phyloP scores from a whole-genome alignment of 768 basidiomycete genomes.

The Glaciozyma antarctica region DNA sequence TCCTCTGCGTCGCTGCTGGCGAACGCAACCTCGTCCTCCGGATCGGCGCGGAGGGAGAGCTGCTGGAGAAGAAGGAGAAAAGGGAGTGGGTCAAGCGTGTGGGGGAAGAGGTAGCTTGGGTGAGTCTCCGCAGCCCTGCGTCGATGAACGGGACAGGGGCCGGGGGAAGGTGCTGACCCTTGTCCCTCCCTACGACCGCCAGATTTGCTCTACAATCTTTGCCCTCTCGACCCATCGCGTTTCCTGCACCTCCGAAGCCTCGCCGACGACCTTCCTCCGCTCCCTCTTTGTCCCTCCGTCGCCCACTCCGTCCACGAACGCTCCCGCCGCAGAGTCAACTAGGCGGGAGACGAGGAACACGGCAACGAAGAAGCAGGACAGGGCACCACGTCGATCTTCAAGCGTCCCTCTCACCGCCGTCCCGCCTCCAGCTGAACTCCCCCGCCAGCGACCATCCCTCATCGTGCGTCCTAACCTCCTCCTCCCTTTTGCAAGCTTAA shows the following conservation, averaged over 20 bases:
- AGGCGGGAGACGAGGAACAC: not conserved
- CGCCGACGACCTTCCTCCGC: not conserved
- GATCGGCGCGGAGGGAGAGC: not conserved
- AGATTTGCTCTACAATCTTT: constrained; percentile 6
- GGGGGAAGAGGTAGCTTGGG: constrained; percentile 1
- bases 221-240: constrained; percentile 1
- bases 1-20: not conserved
- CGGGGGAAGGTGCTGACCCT: not conserved
- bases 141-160: not conserved
- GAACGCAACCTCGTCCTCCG: constrained; percentile 3
- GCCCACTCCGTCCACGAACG: not conserved
- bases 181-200: not conserved
- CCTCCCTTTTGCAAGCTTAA: not conserved
- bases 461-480: not conserved
- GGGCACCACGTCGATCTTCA: not conserved
- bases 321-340: not conserved
- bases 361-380: not conserved
- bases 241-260: not conserved
- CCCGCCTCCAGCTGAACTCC: not conserved
- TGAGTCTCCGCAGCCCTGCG: not conserved
- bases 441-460: not conserved
- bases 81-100: not conserved
- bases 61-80: not conserved
- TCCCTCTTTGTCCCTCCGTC: constrained; percentile 4
- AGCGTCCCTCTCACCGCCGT: not conserved